Base-by-base conservation (phyloP, 2,329 filamentous ascomycete species). In the Colletotrichum brevisporum region DNA sequence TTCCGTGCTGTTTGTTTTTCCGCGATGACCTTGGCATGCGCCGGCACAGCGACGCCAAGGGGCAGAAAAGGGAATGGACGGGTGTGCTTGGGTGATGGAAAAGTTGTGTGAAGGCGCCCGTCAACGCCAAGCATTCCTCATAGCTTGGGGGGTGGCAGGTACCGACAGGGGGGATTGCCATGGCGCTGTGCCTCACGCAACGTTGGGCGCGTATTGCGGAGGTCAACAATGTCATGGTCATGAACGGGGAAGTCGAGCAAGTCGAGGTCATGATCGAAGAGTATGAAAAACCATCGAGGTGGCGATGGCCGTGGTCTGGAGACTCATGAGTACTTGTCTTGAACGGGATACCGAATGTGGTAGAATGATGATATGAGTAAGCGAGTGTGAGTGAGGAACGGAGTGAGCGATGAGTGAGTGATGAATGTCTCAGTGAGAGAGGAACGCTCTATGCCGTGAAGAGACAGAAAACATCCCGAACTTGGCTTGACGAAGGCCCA, bases 21-120 rank as follows among this genome's bases (percentile, higher is more conserved):
- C 64, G 64, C 41, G 39, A 39, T 57, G 27, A 39, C 47, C 64
- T 67, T 67, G 64, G 64, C 64, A n/a, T 48, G 24, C n/a, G 24
- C 48, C 21, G 47, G 52, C 45, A 52, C 15, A 66, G 26, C 18
- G 31, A 36, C 31, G 12, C 26, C 58, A 52, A 52, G 52, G 31
- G 51, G 51, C 8, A 36, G 31, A 36, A 36, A 27, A 26, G n/a
- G 47, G 50, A 24, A 15, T 8, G 52, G 21, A 24, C 21, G 21
- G 21, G 21, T 24, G 21, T 24, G 21, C 21, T 24, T 24, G 21
- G 24, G 52, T 21, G 52, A 67, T 36, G 26, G 52, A 52, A 27
- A 53, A 67, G 26, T 50, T 12, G 59, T 27, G 45, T 51, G 27
- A 48, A 26, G 21, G 53, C 59, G 36, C n/a, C 64, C 59, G 43